Evolutionary conservation across 768 basidiomycete genomes (phyloP).

Genomic region (Mycena metata): DNA sequence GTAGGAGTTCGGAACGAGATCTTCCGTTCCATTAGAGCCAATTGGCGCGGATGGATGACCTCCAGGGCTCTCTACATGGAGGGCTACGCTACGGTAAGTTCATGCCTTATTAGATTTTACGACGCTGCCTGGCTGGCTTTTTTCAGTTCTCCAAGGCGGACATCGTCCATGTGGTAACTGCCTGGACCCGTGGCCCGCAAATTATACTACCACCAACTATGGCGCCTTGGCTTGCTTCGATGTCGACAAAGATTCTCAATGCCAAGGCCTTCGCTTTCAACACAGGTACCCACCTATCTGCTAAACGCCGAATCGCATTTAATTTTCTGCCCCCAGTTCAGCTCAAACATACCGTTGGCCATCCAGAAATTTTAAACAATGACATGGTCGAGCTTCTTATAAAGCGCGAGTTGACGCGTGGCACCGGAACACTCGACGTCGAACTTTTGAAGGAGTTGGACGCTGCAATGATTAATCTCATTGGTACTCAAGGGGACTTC

Average conservation of each 20-base stretch:
- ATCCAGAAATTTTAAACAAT: not conserved
- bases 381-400: not conserved
- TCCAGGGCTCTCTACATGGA: constrained; percentile 23
- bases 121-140: not conserved
- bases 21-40: constrained; percentile 28
- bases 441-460: not conserved
- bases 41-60: constrained; percentile 27
- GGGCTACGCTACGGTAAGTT: constrained; percentile 30
- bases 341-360: not conserved
- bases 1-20: constrained; percentile 13
- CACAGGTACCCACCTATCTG: too few relatives aligned
- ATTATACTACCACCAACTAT: constrained; percentile 28
- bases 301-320: too few relatives aligned
- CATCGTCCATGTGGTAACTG: constrained; percentile 22
- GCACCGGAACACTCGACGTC: not conserved
- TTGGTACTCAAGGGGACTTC: constrained; percentile 29
- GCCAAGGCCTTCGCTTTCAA: constrained; percentile 19
- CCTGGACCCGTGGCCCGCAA: constrained; percentile 35
- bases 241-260: constrained; percentile 28
- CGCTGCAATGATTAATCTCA: too few relatives aligned
- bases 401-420: not conserved
- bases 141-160: constrained; percentile 29
- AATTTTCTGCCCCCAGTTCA: not conserved
- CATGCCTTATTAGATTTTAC: not conserved
- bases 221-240: constrained; percentile 22